Evolutionary conservation across 1,284 basidiomycete genomes (phyloP), one percentile per base, ranked within the genome.

Genomic region (Irpex sp.): DNA sequence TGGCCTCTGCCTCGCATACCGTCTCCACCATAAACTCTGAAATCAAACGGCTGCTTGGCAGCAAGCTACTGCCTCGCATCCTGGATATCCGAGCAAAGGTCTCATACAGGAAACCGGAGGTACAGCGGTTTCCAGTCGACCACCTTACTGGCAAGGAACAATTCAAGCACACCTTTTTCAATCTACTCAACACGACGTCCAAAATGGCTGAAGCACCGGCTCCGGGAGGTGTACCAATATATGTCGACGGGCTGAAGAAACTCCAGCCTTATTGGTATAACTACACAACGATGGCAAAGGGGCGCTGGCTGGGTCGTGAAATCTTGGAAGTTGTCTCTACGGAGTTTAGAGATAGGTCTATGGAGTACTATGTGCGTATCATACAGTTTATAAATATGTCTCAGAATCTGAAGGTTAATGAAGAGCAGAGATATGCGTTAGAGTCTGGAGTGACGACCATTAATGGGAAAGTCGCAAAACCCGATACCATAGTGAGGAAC

Each of bases 361-460:
- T 94, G 81, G 94, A 96, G 70, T 96, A 96, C 76, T 96, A 96
- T 81, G 94, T 95, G 75, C 70, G 92, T 86, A 31, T 37, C 49
- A 51, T 17, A 51, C 11, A n/a, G 17, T 17, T 51, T 19, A 2
- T 8, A 51, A 4, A 17, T 19, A 21, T 51, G 49, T 17, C 17
- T 17, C 17, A 17, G 49, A 17, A 21, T 51, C 49, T 51, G 49
- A 51, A 8, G 7, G 6, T n/a, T 51, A 17, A 51, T n/a, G 49
- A 51, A 51, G 49, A 51, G 49, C 49, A 51, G 49, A 51, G 49
- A 51, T 51, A 94, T 74, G 94, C 96, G 6, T 80, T 98, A 34
- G 90, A 96, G 72, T 93, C 92, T n/a, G 97, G 97, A 2, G 93
- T 97, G 19, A 97, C 95, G 9, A 94, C 92, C 5, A 86, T 99